phyloP scores from a whole-genome alignment of 805 yeast genomes.

The Hanseniaspora valbyensis region DNA sequence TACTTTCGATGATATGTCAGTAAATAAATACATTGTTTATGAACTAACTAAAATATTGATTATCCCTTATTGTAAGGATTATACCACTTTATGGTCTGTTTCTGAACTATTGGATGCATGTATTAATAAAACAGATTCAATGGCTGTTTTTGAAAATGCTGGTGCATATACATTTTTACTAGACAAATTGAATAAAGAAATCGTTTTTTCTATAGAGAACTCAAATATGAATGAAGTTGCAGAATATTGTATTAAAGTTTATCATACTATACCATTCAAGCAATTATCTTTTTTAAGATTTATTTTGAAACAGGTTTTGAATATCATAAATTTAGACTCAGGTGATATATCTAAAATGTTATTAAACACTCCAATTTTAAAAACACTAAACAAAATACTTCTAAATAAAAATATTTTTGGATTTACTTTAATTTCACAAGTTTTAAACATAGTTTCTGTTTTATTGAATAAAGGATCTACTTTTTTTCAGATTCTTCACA shows the following conservation, averaged over 20 bases:
- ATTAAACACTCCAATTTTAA: slow-evolving; percentile 70
- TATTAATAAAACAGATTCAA: slow-evolving; percentile 37
- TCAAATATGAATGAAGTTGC: slow-evolving; percentile 51
- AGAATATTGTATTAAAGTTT: slow-evolving; percentile 34
- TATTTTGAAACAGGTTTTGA: slow-evolving; percentile 50
- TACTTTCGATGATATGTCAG: no score
- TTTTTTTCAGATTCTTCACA: slow-evolving; percentile 66
- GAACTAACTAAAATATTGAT: slow-evolving; percentile 53
- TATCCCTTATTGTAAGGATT: slow-evolving; percentile 39
- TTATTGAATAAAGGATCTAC: slow-evolving; percentile 88
- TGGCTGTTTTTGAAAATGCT: slow-evolving; percentile 52
- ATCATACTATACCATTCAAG: slow-evolving; percentile 44
- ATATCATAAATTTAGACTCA: slow-evolving; percentile 57
- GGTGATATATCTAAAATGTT: slow-evolving; percentile 77
- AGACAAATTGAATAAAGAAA: slow-evolving; percentile 50
- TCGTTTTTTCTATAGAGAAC: slow-evolving; percentile 50
- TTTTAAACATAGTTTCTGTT: slow-evolving; percentile 52
- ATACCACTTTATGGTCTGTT: slow-evolving; percentile 53
- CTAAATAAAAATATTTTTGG: slow-evolving; percentile 54
- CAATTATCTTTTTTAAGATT: slow-evolving; percentile 51
- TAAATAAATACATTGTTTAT: no score
- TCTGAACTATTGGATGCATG: slow-evolving; percentile 44
- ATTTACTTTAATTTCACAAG: slow-evolving; percentile 46
- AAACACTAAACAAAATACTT: slow-evolving; percentile 48
- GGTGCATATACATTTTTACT: slow-evolving; percentile 58